phyloP scores from a whole-genome alignment of 495 filamentous ascomycete genomes.

The Tuber umbilicatum region DNA sequence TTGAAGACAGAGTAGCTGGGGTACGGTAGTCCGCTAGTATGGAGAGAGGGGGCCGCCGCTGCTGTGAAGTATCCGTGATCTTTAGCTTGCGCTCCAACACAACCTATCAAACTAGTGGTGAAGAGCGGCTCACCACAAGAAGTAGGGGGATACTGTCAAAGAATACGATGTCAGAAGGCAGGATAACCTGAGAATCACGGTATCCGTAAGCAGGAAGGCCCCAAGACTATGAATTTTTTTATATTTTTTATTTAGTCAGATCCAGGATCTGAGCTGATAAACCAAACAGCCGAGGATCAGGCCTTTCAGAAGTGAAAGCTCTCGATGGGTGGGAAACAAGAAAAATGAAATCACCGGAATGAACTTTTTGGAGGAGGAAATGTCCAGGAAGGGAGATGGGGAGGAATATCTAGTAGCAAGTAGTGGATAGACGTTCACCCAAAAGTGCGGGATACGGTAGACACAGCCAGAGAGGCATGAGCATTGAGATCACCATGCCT shows the following conservation, averaged over 20 bases:
- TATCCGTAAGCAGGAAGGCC: not conserved
- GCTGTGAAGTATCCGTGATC: not conserved
- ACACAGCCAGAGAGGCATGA: constrained; percentile 16
- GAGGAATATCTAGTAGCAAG: constrained; percentile 10
- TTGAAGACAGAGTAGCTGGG: not conserved
- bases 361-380: not conserved
- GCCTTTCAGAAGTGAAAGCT: not conserved
- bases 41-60: not conserved
- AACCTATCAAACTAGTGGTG: not conserved
- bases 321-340: not conserved
- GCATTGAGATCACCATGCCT: constrained; percentile 4
- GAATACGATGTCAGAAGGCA: not conserved
- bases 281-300: not conserved
- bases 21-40: not conserved
- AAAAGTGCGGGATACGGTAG: constrained; percentile 12
- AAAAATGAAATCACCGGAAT: not conserved
- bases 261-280: not conserved
- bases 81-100: not conserved
- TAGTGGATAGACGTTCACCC: not conserved
- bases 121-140: not conserved
- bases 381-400: not conserved
- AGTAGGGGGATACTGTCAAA: not conserved
- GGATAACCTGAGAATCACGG: not conserved
- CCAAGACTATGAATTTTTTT: not conserved
- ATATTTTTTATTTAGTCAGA: not conserved